Conservation (phyloP, 192 early-diverging fungal genomes). For the Allomyces macrogynus region DNA sequence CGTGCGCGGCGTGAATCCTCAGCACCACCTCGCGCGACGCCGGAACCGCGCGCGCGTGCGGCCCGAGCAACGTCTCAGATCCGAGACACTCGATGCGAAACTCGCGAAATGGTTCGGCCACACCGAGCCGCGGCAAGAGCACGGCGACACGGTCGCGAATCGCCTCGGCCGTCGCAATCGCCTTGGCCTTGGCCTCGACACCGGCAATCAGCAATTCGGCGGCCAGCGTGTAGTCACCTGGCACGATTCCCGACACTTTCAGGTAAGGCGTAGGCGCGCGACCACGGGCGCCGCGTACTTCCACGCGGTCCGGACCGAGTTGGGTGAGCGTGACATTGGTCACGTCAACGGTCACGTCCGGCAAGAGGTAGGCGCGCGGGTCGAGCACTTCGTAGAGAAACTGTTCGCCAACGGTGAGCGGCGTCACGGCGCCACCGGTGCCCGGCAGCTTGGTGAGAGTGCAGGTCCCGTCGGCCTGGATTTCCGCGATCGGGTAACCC, state of each 20-base stretch:
- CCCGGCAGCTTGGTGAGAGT: slow-evolving; percentile 36
- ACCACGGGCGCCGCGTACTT: slow-evolving; percentile 37
- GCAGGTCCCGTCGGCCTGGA: slow-evolving; percentile 24
- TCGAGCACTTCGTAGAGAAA: slow-evolving; percentile 45
- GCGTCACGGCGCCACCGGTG: slow-evolving; percentile 37
- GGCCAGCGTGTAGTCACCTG: slow-evolving; percentile 35
- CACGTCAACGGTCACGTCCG: slow-evolving; percentile 43
- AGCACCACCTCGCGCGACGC: slow-evolving; percentile 24
- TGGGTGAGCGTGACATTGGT: slow-evolving; percentile 32
- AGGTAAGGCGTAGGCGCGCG: slow-evolving; percentile 29
- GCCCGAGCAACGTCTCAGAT: slow-evolving; percentile 6
- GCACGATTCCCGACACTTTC: slow-evolving; percentile 40
- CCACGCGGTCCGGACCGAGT: slow-evolving; percentile 28
- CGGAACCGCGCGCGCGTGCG: slow-evolving; percentile 8
- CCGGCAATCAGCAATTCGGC: slow-evolving; percentile 38
- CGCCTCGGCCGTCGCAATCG: slow-evolving; percentile 1
- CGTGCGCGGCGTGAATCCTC: slow-evolving; percentile 21
- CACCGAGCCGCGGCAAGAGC: not conserved
- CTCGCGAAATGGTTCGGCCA: not conserved
- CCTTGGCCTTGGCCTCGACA: slow-evolving; percentile 34
- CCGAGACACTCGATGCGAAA: not conserved
- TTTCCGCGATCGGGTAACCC: slow-evolving; percentile 46
- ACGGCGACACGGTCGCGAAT: not conserved
- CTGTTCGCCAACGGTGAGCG: slow-evolving; percentile 37
- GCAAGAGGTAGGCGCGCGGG: slow-evolving; percentile 38